Percentiles rank a stretch among this genome's conserved stretches.
Evolutionary conservation across 2,329 filamentous ascomycete species (phyloP).

Genomic region (Thermothelomyces thermophilus): DNA sequence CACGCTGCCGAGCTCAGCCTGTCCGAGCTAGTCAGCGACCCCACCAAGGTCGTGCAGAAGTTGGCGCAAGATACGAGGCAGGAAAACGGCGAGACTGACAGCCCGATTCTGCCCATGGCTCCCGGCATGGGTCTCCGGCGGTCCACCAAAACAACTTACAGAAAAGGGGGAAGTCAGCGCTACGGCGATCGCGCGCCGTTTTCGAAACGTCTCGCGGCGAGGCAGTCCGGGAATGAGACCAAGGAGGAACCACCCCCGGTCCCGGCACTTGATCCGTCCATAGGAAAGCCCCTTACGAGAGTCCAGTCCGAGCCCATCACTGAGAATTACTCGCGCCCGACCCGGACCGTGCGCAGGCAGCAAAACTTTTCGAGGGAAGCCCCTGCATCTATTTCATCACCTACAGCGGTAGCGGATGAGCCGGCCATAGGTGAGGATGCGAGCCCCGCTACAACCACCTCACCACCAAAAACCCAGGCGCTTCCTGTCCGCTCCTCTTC

Average conservation of each 20-base stretch:
- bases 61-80: slow-evolving; percentile 53
- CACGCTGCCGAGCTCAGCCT: slow-evolving; percentile 60
- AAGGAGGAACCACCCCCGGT: slow-evolving; percentile 36
- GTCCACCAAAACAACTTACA: slow-evolving; percentile 86
- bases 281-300: slow-evolving; percentile 49
- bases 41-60: slow-evolving; percentile 62
- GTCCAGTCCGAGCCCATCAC: slow-evolving; percentile 64
- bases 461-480: slow-evolving; percentile 28
- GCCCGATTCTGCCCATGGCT: slow-evolving; percentile 76
- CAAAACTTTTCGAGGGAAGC: slow-evolving; percentile 45
- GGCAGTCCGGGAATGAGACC: slow-evolving; percentile 56
- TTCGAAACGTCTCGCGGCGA: slow-evolving; percentile 62
- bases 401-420: slow-evolving; percentile 4
- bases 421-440: slow-evolving; percentile 13
- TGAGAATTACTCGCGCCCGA: slow-evolving; percentile 59
- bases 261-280: slow-evolving; percentile 40
- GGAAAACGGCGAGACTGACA: slow-evolving; percentile 55
- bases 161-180: slow-evolving; percentile 75
- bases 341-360: slow-evolving; percentile 40
- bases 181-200: slow-evolving; percentile 70
- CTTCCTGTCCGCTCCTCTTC: slow-evolving; percentile 32
- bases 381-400: slow-evolving; percentile 14
- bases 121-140: slow-evolving; percentile 75
- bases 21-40: slow-evolving; percentile 77
- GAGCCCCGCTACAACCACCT: slow-evolving; percentile 16